A percentile compares a stretch with the other conserved stretches of the same genome.
Conservation (phyloP, 306 rosid species). For the Dryas alaskensis region DNA sequence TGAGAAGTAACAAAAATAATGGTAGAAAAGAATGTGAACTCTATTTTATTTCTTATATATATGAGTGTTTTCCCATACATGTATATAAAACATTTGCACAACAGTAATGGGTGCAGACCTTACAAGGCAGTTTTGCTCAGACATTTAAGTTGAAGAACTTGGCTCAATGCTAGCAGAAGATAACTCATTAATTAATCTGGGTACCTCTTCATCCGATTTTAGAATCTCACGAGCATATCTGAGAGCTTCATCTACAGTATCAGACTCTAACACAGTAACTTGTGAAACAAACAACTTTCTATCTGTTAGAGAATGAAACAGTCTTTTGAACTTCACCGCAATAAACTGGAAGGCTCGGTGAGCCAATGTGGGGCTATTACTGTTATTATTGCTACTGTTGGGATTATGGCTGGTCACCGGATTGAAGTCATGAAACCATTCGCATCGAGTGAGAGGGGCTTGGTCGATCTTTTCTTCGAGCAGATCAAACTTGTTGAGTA, state of each 20-base stretch:
- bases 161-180: slow-evolving; percentile 45
- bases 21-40: background rate
- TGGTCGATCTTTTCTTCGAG: slow-evolving; percentile 54
- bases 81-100: background rate
- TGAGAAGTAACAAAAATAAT: background rate
- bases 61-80: background rate
- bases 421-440: slow-evolving; percentile 68
- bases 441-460: slow-evolving; percentile 54
- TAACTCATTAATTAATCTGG: slow-evolving; percentile 30
- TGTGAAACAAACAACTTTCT: slow-evolving; percentile 62
- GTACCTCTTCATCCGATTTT: slow-evolving; percentile 44
- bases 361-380: slow-evolving; percentile 46
- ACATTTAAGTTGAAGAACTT: slow-evolving; percentile 34
- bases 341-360: slow-evolving; percentile 60
- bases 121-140: slow-evolving; percentile 9
- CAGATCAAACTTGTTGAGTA: slow-evolving; percentile 65
- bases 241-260: slow-evolving; percentile 62
- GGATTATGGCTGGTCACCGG: slow-evolving; percentile 43
- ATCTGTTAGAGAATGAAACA: slow-evolving; percentile 43
- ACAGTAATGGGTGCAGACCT: background rate
- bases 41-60: background rate
- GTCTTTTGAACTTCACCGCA: slow-evolving; percentile 65
- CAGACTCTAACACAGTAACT: slow-evolving; percentile 55
- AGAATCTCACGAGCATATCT: slow-evolving; percentile 67
- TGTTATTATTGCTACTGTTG: slow-evolving; percentile 16